Conservation (phyloP, 2,329 filamentous ascomycete genomes). For the Pseudodiploospora longispora region DNA sequence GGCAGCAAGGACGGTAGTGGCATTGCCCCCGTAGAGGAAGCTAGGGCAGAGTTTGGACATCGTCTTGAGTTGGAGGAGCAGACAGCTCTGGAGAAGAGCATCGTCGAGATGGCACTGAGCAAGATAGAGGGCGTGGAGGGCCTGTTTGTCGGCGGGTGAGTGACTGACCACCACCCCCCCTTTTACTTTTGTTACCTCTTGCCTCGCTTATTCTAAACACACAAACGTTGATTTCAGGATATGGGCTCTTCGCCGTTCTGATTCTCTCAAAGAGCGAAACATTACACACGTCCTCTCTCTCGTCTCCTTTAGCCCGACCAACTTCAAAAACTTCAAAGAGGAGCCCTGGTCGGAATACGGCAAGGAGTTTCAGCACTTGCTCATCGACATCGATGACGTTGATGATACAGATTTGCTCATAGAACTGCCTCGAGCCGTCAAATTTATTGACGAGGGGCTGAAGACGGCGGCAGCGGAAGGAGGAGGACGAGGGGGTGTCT, state of each 20-base stretch:
- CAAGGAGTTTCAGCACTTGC: conserved; percentile 60
- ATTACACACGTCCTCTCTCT: conserved; percentile 92
- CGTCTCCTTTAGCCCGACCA: conserved; percentile 43
- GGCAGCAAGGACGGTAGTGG: background rate
- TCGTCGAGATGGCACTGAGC: conserved; percentile 33
- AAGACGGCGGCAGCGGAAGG: conserved; percentile 13
- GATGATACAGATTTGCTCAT: conserved; percentile 81
- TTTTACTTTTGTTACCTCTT: background rate
- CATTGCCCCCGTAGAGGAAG: conserved; percentile 3
- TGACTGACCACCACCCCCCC: background rate
- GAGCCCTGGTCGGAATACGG: conserved; percentile 40
- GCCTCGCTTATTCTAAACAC: background rate
- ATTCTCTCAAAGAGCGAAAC: conserved; percentile 59
- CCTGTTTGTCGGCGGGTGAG: conserved; percentile 33
- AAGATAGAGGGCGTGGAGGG: conserved; percentile 33
- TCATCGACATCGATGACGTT: conserved; percentile 82
- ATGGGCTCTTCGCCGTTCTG: conserved; percentile 66
- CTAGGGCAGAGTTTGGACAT: conserved; percentile 10
- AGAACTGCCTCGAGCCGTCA: conserved; percentile 68
- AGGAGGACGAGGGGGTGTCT: conserved; percentile 33
- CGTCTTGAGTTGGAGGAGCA: conserved; percentile 6
- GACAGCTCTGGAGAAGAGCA: conserved; percentile 19
- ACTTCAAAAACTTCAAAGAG: conserved; percentile 37
- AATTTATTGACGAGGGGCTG: conserved; percentile 75
- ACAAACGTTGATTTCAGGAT: conserved; percentile 44